Percentiles rank a stretch among this genome's conserved stretches.
phyloP scores from a whole-genome alignment of 2,329 filamentous ascomycete genomes.

The Colletotrichum nymphaeae region DNA sequence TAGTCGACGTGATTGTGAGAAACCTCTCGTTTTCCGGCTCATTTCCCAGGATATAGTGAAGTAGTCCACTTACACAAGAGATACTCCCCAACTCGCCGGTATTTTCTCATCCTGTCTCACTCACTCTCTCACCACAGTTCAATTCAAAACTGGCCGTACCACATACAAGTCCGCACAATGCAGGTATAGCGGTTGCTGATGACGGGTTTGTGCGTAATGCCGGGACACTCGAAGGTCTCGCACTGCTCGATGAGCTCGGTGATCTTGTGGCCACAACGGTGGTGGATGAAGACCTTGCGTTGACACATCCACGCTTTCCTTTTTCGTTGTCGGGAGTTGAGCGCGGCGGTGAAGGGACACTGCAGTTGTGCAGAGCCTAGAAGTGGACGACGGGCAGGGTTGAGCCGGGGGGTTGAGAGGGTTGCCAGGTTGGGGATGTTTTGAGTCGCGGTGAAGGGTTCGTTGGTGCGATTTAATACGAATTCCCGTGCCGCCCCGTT shows the following conservation, averaged over 20 bases:
- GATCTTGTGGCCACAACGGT: constrained; percentile 46
- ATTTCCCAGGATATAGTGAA: background rate
- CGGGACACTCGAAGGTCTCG: constrained; percentile 42
- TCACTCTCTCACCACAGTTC: background rate
- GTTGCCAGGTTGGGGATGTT: no score
- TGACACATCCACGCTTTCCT: constrained; percentile 39
- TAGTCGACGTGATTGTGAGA: background rate
- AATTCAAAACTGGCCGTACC: constrained; percentile 43
- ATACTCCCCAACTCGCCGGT: background rate
- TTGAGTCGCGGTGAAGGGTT: no score
- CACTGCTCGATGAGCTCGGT: constrained; percentile 43
- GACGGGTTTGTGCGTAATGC: constrained; percentile 37
- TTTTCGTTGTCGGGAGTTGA: background rate
- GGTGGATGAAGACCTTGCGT: constrained; percentile 45
- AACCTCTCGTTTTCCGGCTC: background rate
- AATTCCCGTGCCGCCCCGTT: background rate
- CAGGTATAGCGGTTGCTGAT: constrained; percentile 47
- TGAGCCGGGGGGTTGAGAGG: background rate
- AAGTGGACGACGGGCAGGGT: background rate
- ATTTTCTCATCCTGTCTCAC: background rate
- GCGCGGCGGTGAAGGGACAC: background rate
- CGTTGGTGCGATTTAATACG: background rate
- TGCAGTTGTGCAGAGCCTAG: no score
- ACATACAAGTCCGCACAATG: constrained; percentile 40
- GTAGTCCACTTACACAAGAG: background rate